These are phyloP conservation scores for Aspergillus sergii DNA, from an alignment of 2,329 filamentous ascomycete species.

Conservation along the genomic window DNA sequence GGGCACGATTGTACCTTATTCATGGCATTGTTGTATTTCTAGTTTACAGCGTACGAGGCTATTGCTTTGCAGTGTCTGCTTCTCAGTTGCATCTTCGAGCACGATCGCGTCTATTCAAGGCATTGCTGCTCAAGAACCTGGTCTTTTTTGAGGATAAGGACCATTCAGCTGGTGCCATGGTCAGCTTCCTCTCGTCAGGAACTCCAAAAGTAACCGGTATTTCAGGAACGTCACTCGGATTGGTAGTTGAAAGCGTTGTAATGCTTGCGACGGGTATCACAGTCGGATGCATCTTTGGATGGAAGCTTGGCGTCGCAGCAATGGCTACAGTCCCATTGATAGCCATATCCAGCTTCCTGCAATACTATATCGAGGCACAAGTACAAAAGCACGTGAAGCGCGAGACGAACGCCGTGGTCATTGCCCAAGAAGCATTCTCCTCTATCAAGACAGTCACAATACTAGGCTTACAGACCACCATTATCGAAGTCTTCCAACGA, in stretches of 20 bases:
- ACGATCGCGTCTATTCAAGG: not conserved
- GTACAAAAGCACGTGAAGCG: not conserved
- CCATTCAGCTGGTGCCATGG: not conserved
- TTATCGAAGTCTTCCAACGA: not conserved
- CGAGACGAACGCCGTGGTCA: not conserved
- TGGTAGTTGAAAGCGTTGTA: not conserved
- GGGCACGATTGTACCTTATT: not conserved
- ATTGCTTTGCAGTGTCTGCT: not conserved
- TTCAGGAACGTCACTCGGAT: not conserved
- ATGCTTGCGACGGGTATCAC: not conserved
- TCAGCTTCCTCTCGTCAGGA: not conserved
- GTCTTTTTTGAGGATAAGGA: not conserved
- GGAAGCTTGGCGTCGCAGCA: not conserved
- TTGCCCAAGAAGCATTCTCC: not conserved
- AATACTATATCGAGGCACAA: not conserved
- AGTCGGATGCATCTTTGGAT: not conserved
- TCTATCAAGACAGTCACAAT: not conserved
- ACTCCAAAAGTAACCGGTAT: not conserved
- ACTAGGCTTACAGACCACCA: not conserved
- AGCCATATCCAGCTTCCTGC: not conserved
- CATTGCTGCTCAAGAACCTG: not conserved
- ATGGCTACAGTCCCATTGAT: not conserved
- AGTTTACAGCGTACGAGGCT: not conserved
- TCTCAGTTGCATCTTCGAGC: not conserved
- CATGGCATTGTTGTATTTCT: not conserved